Conservation (phyloP, 805 yeast genomes). For the Ogataea methylovora region DNA sequence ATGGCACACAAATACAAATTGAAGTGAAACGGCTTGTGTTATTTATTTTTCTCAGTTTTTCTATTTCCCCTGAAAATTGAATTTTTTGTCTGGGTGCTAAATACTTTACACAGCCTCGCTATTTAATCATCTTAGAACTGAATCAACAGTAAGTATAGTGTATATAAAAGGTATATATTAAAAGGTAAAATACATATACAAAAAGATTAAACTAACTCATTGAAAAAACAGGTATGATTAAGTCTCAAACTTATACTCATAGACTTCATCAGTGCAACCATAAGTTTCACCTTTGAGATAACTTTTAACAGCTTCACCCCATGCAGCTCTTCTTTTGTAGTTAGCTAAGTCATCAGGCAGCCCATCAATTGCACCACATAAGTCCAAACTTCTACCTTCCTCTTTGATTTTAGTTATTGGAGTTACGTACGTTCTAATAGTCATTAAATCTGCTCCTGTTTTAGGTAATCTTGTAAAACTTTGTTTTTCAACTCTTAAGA, state of each 20-base stretch:
- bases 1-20: too few species aligned
- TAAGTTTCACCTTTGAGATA: conserved; percentile 30
- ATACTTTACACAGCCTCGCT: too few species aligned
- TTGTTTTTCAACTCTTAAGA: conserved; percentile 56
- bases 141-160: too few species aligned
- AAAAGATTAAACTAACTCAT: too few species aligned
- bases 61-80: too few species aligned
- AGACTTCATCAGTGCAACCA: conserved; percentile 23
- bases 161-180: too few species aligned
- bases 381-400: conserved; percentile 37
- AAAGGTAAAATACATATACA: too few species aligned
- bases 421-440: conserved; percentile 50
- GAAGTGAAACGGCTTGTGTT: too few species aligned
- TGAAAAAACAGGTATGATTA: too few species aligned
- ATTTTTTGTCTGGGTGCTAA: too few species aligned
- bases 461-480: conserved; percentile 44
- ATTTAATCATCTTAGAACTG: too few species aligned
- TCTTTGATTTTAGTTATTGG: conserved; percentile 40
- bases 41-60: too few species aligned
- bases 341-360: conserved; percentile 50
- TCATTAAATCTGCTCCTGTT: conserved; percentile 38
- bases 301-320: conserved; percentile 60
- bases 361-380: conserved; percentile 57
- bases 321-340: conserved; percentile 56
- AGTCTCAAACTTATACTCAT: conserved; percentile 11